Conservation (phyloP, 345 rosid species). For the Gossypium herbaceum region DNA sequence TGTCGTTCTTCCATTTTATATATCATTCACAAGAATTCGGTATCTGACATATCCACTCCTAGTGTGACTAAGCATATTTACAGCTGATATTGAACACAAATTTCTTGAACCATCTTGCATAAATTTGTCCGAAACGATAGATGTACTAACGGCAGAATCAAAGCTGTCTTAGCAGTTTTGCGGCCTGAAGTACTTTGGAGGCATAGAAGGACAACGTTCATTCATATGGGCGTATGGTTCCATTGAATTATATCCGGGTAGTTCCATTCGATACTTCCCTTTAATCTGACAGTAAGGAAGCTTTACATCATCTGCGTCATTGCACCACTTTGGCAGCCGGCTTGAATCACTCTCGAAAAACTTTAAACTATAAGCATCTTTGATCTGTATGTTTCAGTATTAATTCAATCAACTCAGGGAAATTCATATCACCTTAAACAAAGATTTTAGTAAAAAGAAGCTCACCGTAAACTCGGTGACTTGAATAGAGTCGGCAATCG, state of each 20-base stretch:
- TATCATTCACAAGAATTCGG: background rate
- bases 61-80: conserved; percentile 19
- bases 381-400: conserved; percentile 47
- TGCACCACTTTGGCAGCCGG: conserved; percentile 92
- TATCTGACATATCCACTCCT: background rate
- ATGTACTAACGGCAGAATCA: background rate
- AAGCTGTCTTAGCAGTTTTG: conserved; percentile 49
- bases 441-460: background rate
- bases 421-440: background rate
- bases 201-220: conserved; percentile 70
- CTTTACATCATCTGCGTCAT: conserved; percentile 60
- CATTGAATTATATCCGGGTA: conserved; percentile 80
- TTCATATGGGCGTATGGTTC: conserved; percentile 80
- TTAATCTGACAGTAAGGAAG: conserved; percentile 85
- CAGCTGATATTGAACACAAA: background rate
- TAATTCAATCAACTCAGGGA: background rate
- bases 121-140: background rate
- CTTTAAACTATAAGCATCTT: conserved; percentile 69
- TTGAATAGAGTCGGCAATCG: conserved; percentile 59
- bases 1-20: background rate
- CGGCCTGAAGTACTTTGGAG: conserved; percentile 73
- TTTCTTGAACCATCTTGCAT: conserved; percentile 6
- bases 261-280: conserved; percentile 92
- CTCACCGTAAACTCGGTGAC: conserved; percentile 83
- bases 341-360: conserved; percentile 46